Evolutionary conservation across 164 flowering plant genomes (phyloP), one percentile per base, ranked within the genome.

Genomic region (Cinnamomum micranthum): DNA sequence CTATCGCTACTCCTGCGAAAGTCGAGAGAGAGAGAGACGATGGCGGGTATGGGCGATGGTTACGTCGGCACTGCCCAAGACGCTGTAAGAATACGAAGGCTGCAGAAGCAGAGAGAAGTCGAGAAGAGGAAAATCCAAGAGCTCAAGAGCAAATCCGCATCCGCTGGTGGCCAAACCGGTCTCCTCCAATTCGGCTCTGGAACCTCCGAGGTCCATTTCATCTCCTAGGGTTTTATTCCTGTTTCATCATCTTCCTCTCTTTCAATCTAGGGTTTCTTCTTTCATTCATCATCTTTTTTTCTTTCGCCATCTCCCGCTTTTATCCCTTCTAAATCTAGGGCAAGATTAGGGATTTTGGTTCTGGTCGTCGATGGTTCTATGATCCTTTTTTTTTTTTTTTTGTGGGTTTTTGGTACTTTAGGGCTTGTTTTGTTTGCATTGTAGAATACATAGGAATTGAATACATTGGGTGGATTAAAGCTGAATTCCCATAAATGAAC

Each of bases 11-110:
- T 4, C 35, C 6, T 31, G 35, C 35, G 35, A 31, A 31, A 31
- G 35, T 31, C 35, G 6, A 25, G 71, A 71, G 71, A n/a, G 64
- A 28, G 28, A 20, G 27, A 22, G 78, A 81, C 75, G 81, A 95
- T 96, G 99, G 86, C 99, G 83, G 99, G 99, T 13, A 96, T 96
- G 99, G 99, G 99, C 65, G 99, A 96, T 75, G 99, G 99, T 71
- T 96, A 96, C 83, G 99, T 96, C 80, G 99, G 99, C 41, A 93
- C 97, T 65, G 97, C 99, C 83, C 99, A 96, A 69, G 99, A 96
- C 79, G 98, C 95, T 6, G 99, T 96, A 47, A 84, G 97, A 80
- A 96, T 96, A 73, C 83, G 99, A 33, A 80, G 97, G 80, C 85
- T 96, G 24, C 94, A 93, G 87, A 96, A 96, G 85, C 97, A 94